These are phyloP conservation scores for Vicia faba DNA, from an alignment of 306 rosid genomes.

Conservation along the genomic window DNA sequence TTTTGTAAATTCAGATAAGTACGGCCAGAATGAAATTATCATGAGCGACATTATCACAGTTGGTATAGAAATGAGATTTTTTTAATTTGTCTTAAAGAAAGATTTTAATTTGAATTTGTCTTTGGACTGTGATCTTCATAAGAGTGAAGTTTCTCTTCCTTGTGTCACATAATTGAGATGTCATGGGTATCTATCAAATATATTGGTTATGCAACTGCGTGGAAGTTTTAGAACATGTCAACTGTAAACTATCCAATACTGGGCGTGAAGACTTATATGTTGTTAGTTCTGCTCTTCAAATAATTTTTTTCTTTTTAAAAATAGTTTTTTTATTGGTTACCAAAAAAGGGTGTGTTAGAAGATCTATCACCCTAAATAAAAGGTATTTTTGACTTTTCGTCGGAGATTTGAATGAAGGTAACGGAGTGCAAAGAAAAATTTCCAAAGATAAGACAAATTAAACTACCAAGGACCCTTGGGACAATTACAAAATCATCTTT, in stretches of 20 bases:
- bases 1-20: conserved; percentile 35
- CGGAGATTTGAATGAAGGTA: no score
- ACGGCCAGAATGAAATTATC: conserved; percentile 32
- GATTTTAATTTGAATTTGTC: conserved; percentile 43
- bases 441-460: no score
- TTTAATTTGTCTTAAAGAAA: not conserved
- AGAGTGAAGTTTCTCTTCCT: conserved; percentile 28
- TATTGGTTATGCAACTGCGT: conserved; percentile 19
- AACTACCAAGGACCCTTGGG: not conserved
- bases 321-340: no score
- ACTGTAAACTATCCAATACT: not conserved
- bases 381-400: no score
- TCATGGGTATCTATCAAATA: conserved; percentile 18
- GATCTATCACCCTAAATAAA: no score
- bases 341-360: no score
- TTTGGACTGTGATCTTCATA: conserved; percentile 34
- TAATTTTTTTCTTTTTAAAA: no score
- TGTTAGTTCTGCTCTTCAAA: conserved; percentile 6
- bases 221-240: conserved; percentile 11
- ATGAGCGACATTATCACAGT: conserved; percentile 26
- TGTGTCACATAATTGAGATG: conserved; percentile 23
- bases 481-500: not conserved
- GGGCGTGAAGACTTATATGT: not conserved
- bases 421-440: no score
- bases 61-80: conserved; percentile 37